Evolutionary conservation across 1,139 yeast species (phyloP).

Genomic region (Nadsonia starkeyi-henricii): DNA sequence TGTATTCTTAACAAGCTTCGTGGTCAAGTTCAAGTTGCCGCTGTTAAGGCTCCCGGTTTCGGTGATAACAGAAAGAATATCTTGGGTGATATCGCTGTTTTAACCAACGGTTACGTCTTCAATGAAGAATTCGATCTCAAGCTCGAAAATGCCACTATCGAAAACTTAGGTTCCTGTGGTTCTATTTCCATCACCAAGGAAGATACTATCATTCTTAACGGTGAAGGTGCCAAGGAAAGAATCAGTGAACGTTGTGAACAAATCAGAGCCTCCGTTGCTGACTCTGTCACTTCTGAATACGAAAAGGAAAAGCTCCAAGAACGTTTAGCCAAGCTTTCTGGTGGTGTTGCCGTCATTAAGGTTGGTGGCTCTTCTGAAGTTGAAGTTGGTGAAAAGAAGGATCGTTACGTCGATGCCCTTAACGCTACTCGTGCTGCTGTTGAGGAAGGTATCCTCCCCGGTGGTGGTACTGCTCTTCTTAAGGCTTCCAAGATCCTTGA

Average conservation of each 20-base stretch:
- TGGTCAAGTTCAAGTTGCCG: slow-evolving; percentile 98
- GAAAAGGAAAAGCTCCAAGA: slow-evolving; percentile 97
- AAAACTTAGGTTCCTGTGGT: slow-evolving; percentile 86
- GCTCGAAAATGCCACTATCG: slow-evolving; percentile 91
- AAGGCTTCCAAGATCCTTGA: slow-evolving; percentile 84
- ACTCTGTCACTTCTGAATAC: slow-evolving; percentile 71
- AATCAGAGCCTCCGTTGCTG: slow-evolving; percentile 69
- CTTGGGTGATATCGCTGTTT: slow-evolving; percentile 91
- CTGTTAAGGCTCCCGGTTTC: slow-evolving; percentile 98
- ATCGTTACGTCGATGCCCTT: slow-evolving; percentile 96
- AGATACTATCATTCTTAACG: slow-evolving; percentile 90
- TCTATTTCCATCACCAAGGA: slow-evolving; percentile 92
- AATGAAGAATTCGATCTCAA: slow-evolving; percentile 96
- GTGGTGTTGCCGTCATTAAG: slow-evolving; percentile 97
- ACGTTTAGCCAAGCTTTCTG: slow-evolving; percentile 94
- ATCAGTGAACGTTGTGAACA: slow-evolving; percentile 91
- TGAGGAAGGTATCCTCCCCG: slow-evolving; percentile 98
- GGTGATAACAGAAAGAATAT: slow-evolving; percentile 99
- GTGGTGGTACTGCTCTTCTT: slow-evolving; percentile 98
- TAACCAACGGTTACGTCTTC: slow-evolving; percentile 96
- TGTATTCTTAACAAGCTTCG: slow-evolving; percentile 96
- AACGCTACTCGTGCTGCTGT: slow-evolving; percentile 99
- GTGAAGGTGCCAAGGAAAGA: slow-evolving; percentile 85
- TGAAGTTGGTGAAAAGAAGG: slow-evolving; percentile 99
- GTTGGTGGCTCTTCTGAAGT: slow-evolving; percentile 98